Base-by-base conservation (phyloP, 208 protist genomes). In the Porcisia deanei region DNA sequence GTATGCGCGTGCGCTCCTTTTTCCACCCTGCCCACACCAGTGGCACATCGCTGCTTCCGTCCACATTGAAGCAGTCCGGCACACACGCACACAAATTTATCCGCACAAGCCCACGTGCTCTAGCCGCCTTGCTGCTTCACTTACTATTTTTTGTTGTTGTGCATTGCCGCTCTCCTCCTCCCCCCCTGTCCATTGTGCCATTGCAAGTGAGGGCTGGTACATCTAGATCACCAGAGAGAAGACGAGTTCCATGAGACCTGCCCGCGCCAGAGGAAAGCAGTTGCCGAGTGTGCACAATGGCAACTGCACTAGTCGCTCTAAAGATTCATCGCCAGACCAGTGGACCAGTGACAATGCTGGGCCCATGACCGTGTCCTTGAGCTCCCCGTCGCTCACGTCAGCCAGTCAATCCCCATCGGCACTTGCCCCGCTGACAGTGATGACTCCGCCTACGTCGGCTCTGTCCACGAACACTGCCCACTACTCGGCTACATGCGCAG, bases 401-500 rank as follows among this genome's bases (percentile, higher is more conserved):
- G 49, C n/a, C n/a, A 22, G 2, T 4, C 45, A 41, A 25, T n/a
- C 66, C 30, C 22, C 22, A 34, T 43, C 47, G 43, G 14, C 66
- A 37, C 16, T 45, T 12, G 30, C 12, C 9, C 1, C n/a, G 0
- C 2, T n/a, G 18, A 6, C 65, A n/a, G 66, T 6, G 66, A 67
- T 41, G 39, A 65, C 60, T 20, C 9, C 60, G 34, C 18, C 47
- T 12, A 58, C 25, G 6, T 55, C 66, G 2, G 43, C 66, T 37
- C 53, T 71, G 66, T 57, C 66, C 12, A 9, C 47, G 55, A 81
- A 64, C 54, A 47, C 53, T 18, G 25, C 71, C 14, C 53, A 49
- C 39, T 60, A 73, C 9, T 58, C 76, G 2, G 80, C 81, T 2
- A 55, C 77, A 2, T 25, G 47, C 2, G 34, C 54, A 3, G 82